Percentiles rank a stretch among this genome's conserved stretches.
Evolutionary conservation across 805 yeast genomes (phyloP).

Genomic region (Cyberlindnera suaveolens): DNA sequence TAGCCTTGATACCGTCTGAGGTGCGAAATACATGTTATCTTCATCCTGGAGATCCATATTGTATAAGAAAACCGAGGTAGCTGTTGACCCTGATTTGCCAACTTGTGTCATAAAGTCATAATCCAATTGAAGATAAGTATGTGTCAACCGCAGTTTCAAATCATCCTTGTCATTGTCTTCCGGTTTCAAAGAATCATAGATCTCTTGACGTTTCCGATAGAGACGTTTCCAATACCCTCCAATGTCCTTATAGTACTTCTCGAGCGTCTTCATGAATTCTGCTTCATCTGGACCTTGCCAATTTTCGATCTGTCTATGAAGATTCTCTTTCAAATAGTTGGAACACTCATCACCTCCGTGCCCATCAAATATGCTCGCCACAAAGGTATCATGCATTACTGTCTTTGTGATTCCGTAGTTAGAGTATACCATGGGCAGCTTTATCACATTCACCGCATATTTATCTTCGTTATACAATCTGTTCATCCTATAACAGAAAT

Average conservation of each 20-base stretch:
- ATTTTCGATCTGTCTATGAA: conserved; percentile 48
- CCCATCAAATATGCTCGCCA: conserved; percentile 82
- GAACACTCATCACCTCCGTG: conserved; percentile 87
- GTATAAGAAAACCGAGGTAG: conserved; percentile 59
- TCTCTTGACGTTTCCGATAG: conserved; percentile 38
- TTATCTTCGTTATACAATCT: conserved; percentile 79
- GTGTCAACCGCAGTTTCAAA: conserved; percentile 50
- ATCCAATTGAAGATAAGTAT: conserved; percentile 64
- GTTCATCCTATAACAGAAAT: conserved; percentile 67
- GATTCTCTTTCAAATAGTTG: conserved; percentile 45
- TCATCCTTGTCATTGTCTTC: conserved; percentile 40
- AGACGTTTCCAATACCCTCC: conserved; percentile 85
- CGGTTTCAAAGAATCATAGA: conserved; percentile 29
- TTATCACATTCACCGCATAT: conserved; percentile 58
- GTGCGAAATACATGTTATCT: conserved; percentile 38
- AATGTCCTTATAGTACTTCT: conserved; percentile 49
- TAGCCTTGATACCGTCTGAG: conserved; percentile 58
- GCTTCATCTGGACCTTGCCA: conserved; percentile 26
- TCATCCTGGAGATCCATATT: conserved; percentile 30
- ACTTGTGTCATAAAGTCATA: conserved; percentile 40
- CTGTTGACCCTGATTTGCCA: conserved; percentile 54
- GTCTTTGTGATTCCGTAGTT: conserved; percentile 21
- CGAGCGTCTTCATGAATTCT: conserved; percentile 38
- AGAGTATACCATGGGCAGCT: conserved; percentile 31
- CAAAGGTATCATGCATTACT: conserved; percentile 39